Conservation (phyloP, 2,329 filamentous ascomycete genomes). For the Penicillium sp. region DNA sequence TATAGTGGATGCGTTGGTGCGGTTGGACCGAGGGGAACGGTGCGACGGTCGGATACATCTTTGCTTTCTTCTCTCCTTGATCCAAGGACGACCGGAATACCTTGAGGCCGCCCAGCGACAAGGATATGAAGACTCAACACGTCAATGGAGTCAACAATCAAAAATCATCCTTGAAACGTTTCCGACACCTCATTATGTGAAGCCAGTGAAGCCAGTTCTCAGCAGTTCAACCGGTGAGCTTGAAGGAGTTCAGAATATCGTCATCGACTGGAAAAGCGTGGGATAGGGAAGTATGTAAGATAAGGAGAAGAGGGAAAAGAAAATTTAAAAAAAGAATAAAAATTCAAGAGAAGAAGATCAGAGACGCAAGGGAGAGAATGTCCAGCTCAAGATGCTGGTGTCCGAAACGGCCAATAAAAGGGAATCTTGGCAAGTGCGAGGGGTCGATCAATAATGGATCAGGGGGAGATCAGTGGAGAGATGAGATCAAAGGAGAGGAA, state of each 20-base stretch:
- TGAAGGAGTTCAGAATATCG: not conserved
- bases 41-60: slow-evolving; percentile 44
- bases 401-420: slow-evolving; percentile 15
- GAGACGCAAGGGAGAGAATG: slow-evolving; percentile 25
- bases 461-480: not conserved
- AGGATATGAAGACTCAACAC: slow-evolving; percentile 16
- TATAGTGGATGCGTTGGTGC: slow-evolving; percentile 32
- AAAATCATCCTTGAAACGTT: slow-evolving; percentile 38
- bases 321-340: not conserved
- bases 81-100: slow-evolving; percentile 10
- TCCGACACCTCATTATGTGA: slow-evolving; percentile 40
- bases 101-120: slow-evolving; percentile 10
- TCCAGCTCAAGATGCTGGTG: slow-evolving; percentile 17
- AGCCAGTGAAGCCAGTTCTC: slow-evolving; percentile 8
- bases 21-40: slow-evolving; percentile 38
- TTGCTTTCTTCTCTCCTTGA: slow-evolving; percentile 17
- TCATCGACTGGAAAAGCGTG: not conserved
- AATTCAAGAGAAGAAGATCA: slow-evolving; percentile 1
- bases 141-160: slow-evolving; percentile 23
- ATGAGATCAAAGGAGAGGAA: too few relatives aligned
- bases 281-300: not conserved
- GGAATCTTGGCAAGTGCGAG: slow-evolving; percentile 15
- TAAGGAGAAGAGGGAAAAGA: slow-evolving; percentile 2
- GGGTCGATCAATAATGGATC: slow-evolving; percentile 1
- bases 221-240: not conserved